phyloP scores from a whole-genome alignment of 2,329 filamentous ascomycete genomes.

The Coniosporium tulheliwenetii region DNA sequence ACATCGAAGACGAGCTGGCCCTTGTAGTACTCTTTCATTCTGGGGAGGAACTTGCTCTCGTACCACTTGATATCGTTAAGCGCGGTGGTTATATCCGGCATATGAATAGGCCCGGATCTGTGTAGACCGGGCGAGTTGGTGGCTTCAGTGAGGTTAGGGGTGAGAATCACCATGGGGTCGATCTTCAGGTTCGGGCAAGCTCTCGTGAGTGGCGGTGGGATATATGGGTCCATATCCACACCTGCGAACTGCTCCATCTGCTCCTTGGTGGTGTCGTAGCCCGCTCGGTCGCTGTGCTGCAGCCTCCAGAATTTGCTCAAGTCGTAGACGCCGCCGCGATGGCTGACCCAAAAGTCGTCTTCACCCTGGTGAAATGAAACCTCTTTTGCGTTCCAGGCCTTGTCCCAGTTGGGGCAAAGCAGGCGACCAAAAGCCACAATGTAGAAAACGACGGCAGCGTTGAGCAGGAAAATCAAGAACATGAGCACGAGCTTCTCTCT shows the following conservation, averaged over 20 bases:
- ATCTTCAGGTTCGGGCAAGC: slow-evolving; percentile 62
- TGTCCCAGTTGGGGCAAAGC: slow-evolving; percentile 81
- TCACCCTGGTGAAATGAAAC: slow-evolving; percentile 54
- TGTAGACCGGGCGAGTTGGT: slow-evolving; percentile 45
- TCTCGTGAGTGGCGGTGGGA: slow-evolving; percentile 58
- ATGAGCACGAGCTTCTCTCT: slow-evolving; percentile 83
- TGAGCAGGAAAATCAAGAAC: slow-evolving; percentile 65
- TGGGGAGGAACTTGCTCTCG: slow-evolving; percentile 52
- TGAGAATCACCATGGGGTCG: slow-evolving; percentile 35
- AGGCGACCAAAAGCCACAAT: slow-evolving; percentile 75
- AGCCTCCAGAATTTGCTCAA: slow-evolving; percentile 74
- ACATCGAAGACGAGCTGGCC: slow-evolving; percentile 65
- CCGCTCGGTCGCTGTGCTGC: slow-evolving; percentile 61
- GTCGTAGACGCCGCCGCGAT: slow-evolving; percentile 83
- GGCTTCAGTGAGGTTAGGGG: slow-evolving; percentile 45
- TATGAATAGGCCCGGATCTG: slow-evolving; percentile 46
- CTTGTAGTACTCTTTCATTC: slow-evolving; percentile 74
- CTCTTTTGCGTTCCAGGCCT: slow-evolving; percentile 65
- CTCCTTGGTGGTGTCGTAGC: slow-evolving; percentile 39
- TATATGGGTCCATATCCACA: slow-evolving; percentile 68
- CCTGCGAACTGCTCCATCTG: slow-evolving; percentile 70
- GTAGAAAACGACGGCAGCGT: slow-evolving; percentile 75
- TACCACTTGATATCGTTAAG: slow-evolving; percentile 65
- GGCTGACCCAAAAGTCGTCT: slow-evolving; percentile 72
- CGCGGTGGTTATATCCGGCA: slow-evolving; percentile 39